phyloP scores from a whole-genome alignment of 495 filamentous ascomycete genomes.

The Trichoderma reesei region DNA sequence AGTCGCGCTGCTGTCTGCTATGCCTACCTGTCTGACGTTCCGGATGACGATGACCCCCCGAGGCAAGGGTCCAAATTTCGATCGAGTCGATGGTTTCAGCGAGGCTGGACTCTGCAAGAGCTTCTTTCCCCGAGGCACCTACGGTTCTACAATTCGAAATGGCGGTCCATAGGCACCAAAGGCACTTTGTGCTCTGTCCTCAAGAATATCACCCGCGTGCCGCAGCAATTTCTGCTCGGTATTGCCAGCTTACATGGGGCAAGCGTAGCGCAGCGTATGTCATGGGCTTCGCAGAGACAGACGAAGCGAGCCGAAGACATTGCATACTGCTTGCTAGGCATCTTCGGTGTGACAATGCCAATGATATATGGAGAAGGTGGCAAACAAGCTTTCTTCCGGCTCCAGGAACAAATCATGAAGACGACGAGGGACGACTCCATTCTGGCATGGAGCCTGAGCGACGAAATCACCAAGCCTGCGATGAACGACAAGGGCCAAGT shows the following conservation, averaged over 20 bases:
- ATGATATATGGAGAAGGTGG: conserved; percentile 6
- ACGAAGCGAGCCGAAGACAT: neutral
- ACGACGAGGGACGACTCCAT: neutral
- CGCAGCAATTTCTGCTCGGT: conserved; percentile 9
- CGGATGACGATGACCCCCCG: neutral
- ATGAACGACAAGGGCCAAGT: neutral
- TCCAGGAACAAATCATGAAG: conserved; percentile 8
- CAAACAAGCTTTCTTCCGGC: neutral
- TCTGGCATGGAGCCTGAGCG: neutral
- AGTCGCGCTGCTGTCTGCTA: conserved; percentile 19
- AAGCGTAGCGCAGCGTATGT: conserved; percentile 14
- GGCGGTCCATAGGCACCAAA: conserved; percentile 8
- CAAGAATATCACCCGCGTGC: conserved; percentile 8
- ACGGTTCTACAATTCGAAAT: conserved; percentile 12
- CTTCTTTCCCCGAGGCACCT: conserved; percentile 9
- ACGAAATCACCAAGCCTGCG: too few relatives aligned
- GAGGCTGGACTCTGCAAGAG: conserved; percentile 6
- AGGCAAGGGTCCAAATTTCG: conserved; percentile 1
- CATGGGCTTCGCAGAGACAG: conserved; percentile 12
- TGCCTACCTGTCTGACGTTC: conserved; percentile 20
- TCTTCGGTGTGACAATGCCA: neutral
- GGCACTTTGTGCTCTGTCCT: neutral
- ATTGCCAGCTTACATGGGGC: neutral
- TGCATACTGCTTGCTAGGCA: conserved; percentile 5
- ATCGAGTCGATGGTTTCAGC: conserved; percentile 21